Evolutionary conservation across 768 basidiomycete species (phyloP).

Genomic region (Brasilioporus rufonigricans): DNA sequence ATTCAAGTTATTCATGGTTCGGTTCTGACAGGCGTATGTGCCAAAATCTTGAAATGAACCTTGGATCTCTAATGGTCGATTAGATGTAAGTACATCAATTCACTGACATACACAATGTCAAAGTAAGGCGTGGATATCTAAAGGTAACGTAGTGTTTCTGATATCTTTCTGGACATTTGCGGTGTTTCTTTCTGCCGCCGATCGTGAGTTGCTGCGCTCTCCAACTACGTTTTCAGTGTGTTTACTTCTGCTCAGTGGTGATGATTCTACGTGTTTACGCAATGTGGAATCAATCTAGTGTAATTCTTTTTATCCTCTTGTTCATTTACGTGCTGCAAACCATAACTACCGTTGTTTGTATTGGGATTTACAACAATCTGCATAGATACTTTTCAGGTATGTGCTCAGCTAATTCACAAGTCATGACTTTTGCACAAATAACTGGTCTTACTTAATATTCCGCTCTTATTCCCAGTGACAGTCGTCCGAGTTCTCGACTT

Average conservation of each 20-base stretch:
- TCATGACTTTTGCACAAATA: neutral
- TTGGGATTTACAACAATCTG: neutral
- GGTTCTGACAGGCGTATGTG: neutral
- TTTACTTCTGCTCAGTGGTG: neutral
- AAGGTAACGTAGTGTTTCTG: neutral
- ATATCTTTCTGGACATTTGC: neutral
- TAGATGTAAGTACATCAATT: neutral
- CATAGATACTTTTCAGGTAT: neutral
- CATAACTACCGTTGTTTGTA: neutral
- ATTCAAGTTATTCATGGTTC: neutral
- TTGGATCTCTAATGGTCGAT: neutral
- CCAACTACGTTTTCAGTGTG: neutral
- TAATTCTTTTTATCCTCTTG: neutral
- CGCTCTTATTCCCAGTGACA: neutral
- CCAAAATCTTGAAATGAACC: neutral
- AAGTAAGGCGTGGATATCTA: neutral
- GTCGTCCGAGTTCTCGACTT: neutral
- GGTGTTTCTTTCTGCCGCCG: neutral
- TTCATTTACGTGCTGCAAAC: neutral
- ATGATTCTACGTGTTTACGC: constrained; percentile 5
- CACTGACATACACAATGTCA: too few species aligned
- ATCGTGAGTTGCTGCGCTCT: neutral
- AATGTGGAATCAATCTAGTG: neutral
- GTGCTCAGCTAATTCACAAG: neutral
- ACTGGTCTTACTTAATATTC: neutral